phyloP scores from a whole-genome alignment of 169 alveolate species.

The Cyclospora cayetanensis region DNA sequence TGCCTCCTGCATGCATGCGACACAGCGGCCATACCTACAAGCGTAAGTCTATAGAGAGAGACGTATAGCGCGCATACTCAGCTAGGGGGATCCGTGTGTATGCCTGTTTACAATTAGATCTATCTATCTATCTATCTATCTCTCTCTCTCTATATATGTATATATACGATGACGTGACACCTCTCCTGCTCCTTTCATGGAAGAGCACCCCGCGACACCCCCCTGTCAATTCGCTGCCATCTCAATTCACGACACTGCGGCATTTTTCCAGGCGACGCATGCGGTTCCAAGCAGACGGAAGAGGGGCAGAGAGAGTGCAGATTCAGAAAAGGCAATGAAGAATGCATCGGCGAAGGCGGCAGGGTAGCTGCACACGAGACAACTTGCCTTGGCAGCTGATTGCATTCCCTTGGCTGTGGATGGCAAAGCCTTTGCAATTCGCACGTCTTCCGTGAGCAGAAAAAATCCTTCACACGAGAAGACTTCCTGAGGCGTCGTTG shows the following conservation, averaged over 20 bases:
- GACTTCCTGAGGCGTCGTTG: background rate
- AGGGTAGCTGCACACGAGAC: background rate
- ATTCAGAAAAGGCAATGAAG: background rate
- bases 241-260: background rate
- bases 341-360: background rate
- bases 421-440: background rate
- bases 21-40: too few species aligned
- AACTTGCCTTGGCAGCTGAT: constrained; percentile 1
- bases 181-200: background rate
- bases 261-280: background rate
- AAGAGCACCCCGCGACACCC: background rate
- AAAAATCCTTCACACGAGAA: background rate
- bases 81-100: too few species aligned
- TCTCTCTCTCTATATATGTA: too few species aligned
- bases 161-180: too few species aligned
- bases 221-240: background rate
- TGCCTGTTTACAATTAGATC: too few species aligned
- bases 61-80: too few species aligned
- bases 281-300: background rate
- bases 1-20: too few species aligned
- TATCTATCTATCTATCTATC: too few species aligned
- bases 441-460: constrained; percentile 9
- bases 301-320: background rate
- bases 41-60: too few species aligned
- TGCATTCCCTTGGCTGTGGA: constrained; percentile 6